These are phyloP conservation scores for Coemansia sp. DNA, from an alignment of 192 early-diverging fungal genomes.

Conservation along the genomic window DNA sequence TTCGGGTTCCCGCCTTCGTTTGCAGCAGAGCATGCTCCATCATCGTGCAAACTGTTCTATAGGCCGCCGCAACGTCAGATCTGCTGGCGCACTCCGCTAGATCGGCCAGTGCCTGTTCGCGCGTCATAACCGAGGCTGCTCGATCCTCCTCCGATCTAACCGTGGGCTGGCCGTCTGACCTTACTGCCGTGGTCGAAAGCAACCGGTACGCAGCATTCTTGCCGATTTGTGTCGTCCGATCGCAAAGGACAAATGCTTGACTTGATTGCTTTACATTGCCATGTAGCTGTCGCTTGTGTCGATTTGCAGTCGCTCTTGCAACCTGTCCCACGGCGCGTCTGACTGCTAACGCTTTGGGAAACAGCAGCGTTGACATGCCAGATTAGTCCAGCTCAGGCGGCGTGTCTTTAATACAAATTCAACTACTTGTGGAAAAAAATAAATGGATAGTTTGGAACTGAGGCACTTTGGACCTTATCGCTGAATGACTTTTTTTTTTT, in stretches of 20 bases:
- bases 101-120: slow-evolving; percentile 2
- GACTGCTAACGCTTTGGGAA: background rate
- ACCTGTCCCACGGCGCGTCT: slow-evolving; percentile 1
- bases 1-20: background rate
- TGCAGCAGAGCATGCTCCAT: slow-evolving; percentile 1
- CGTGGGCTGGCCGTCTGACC: background rate
- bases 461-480: background rate
- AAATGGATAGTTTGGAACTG: background rate
- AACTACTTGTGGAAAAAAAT: background rate
- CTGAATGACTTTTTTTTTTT: background rate
- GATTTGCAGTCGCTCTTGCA: background rate
- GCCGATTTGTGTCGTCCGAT: background rate
- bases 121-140: background rate
- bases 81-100: background rate
- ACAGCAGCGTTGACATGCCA: slow-evolving; percentile 5
- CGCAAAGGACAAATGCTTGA: background rate
- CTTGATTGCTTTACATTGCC: background rate
- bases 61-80: slow-evolving; percentile 8
- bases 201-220: background rate
- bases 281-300: background rate
- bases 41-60: slow-evolving; percentile 12
- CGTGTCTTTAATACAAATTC: background rate
- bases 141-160: background rate
- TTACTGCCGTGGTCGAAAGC: background rate
- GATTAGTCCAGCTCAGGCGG: slow-evolving; percentile 1